These are phyloP conservation scores for Dioszegia crocea DNA, from an alignment of 768 basidiomycete species.

Conservation along the genomic window DNA sequence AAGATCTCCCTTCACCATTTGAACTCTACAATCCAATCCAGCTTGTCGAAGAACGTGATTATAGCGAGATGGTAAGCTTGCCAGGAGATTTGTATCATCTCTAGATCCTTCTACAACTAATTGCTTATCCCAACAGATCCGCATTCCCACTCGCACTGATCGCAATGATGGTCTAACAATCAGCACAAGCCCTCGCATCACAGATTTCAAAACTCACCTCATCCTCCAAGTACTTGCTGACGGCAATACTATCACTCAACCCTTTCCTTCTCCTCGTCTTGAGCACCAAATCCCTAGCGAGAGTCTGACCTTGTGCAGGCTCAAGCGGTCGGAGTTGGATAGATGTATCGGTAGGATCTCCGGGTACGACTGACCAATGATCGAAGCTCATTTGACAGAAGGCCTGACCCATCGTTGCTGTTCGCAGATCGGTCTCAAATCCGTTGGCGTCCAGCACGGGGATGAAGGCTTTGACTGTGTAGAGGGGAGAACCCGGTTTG, in stretches of 20 bases:
- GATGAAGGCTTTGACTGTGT: conserved; percentile 96
- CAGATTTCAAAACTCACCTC: conserved; percentile 58
- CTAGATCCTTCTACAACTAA: not conserved
- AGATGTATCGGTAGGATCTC: conserved; percentile 95
- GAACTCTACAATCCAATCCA: no score
- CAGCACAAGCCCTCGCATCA: conserved; percentile 55
- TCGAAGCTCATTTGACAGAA: conserved; percentile 97
- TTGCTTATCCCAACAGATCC: conserved; percentile 65
- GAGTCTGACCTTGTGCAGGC: conserved; percentile 91
- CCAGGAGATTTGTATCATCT: not conserved
- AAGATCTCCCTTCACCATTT: no score
- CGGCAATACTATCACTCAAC: conserved; percentile 91
- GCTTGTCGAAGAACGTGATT: no score
- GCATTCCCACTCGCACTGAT: conserved; percentile 94
- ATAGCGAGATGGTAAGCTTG: no score
- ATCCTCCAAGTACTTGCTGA: conserved; percentile 94
- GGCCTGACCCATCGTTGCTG: conserved; percentile 98
- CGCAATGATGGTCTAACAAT: conserved; percentile 62
- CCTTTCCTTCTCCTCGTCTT: conserved; percentile 97
- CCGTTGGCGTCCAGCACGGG: conserved; percentile 98
- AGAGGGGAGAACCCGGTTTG: conserved; percentile 94
- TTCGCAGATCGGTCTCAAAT: conserved; percentile 95
- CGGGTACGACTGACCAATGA: conserved; percentile 98
- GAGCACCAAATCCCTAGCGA: conserved; percentile 89
- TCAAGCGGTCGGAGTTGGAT: conserved; percentile 95